A percentile compares a stretch with the other conserved stretches of the same genome.
Conservation (phyloP, 2,329 filamentous ascomycete species). For the Fusarium udum region DNA sequence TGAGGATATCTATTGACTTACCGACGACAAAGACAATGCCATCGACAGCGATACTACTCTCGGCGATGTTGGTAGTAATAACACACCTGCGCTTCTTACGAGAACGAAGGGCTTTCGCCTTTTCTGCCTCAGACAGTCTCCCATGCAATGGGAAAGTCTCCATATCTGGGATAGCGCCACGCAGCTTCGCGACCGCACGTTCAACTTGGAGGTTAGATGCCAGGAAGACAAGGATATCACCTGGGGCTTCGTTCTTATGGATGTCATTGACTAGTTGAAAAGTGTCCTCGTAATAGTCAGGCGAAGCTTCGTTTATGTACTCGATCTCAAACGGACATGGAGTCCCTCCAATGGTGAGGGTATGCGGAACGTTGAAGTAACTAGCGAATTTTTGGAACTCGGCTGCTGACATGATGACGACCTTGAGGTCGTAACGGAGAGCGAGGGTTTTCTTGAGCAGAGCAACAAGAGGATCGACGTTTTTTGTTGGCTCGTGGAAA, state of each 20-base stretch:
- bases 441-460: neutral
- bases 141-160: neutral
- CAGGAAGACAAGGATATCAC: neutral
- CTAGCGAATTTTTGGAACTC: neutral
- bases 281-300: neutral
- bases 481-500: neutral
- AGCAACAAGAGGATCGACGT: neutral
- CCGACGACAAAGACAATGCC: neutral
- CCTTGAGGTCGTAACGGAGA: neutral
- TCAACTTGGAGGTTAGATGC: neutral
- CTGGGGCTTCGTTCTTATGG: fast-evolving
- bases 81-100: neutral
- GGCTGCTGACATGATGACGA: neutral
- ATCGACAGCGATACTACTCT: neutral
- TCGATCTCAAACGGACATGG: neutral
- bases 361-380: neutral
- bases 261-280: fast-evolving
- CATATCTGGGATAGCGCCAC: neutral
- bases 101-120: neutral
- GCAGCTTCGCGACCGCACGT: neutral
- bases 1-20: neutral
- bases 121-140: neutral
- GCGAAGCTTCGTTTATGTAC: fast-evolving
- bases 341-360: neutral
- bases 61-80: neutral